These are phyloP conservation scores for Cicer bijugum DNA, from an alignment of 306 rosid species.

Conservation along the genomic window DNA sequence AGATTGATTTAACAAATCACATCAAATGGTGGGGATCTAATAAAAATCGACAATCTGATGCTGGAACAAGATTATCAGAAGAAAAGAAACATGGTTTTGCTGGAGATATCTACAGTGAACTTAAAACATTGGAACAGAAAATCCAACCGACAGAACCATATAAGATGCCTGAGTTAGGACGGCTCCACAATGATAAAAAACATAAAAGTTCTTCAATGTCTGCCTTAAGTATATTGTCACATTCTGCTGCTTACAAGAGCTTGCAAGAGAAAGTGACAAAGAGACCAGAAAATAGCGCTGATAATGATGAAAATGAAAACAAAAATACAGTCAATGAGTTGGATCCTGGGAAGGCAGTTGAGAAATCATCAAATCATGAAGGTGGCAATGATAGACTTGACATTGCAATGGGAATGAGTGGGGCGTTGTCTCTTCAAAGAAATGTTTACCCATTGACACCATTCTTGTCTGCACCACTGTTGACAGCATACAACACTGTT, in stretches of 20 bases:
- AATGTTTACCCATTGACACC: conserved; percentile 73
- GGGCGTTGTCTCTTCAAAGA: conserved; percentile 83
- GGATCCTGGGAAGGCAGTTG: conserved; percentile 85
- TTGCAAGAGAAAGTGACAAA: conserved; percentile 83
- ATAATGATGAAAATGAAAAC: conserved; percentile 83
- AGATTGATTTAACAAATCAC: conserved; percentile 82
- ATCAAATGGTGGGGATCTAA: conserved; percentile 95
- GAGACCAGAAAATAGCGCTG: conserved; percentile 63
- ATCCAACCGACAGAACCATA: conserved; percentile 80
- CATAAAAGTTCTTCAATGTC: conserved; percentile 64
- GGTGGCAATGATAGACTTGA: conserved; percentile 59
- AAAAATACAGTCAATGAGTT: conserved; percentile 68
- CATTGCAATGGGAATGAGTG: conserved; percentile 70
- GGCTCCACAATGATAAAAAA: conserved; percentile 57
- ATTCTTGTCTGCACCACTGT: conserved; percentile 81
- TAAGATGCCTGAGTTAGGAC: conserved; percentile 86
- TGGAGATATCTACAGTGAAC: conserved; percentile 76
- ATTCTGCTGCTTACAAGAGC: conserved; percentile 89
- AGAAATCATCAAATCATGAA: conserved; percentile 68
- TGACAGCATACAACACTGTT: conserved; percentile 73
- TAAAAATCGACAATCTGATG: conserved; percentile 69
- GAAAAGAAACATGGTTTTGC: conserved; percentile 63
- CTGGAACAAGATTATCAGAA: conserved; percentile 66
- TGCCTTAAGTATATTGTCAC: conserved; percentile 86
- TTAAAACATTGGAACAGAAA: conserved; percentile 75